Percentiles rank a stretch among this genome's conserved stretches.
phyloP scores from a whole-genome alignment of 2,329 filamentous ascomycete genomes.

The Dothidotthia symphoricarpi region DNA sequence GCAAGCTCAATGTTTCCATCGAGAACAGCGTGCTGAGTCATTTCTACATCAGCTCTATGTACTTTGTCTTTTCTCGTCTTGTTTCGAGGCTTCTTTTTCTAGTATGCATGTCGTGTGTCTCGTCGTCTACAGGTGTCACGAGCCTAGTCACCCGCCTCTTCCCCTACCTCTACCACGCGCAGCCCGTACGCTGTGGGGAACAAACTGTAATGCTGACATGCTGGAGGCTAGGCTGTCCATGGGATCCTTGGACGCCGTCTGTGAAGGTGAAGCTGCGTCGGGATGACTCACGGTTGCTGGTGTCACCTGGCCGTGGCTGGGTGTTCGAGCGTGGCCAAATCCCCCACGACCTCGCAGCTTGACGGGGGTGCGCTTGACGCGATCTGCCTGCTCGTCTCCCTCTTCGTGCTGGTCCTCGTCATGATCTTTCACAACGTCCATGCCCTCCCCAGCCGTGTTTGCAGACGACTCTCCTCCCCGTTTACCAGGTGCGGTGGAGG shows the following conservation, averaged over 20 bases:
- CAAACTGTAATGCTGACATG: slow-evolving; percentile 70
- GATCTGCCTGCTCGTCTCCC: slow-evolving; percentile 11
- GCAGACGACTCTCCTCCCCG: slow-evolving; percentile 20
- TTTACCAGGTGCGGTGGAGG: slow-evolving; percentile 6
- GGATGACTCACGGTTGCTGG: slow-evolving; percentile 1
- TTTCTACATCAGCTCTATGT: too few species aligned
- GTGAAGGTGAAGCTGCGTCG: slow-evolving; percentile 3
- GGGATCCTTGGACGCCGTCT: slow-evolving; percentile 44
- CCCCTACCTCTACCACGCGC: slow-evolving; percentile 22
- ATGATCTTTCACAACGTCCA: slow-evolving; percentile 25
- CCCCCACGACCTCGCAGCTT: slow-evolving; percentile 34
- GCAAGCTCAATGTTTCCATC: too few species aligned
- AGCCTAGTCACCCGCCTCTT: slow-evolving; percentile 13
- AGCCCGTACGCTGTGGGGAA: slow-evolving; percentile 52
- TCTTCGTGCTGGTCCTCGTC: slow-evolving; percentile 6
- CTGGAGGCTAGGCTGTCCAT: slow-evolving; percentile 65
- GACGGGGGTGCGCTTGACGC: slow-evolving; percentile 16
- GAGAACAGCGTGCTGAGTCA: too few species aligned
- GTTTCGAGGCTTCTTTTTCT: too few species aligned
- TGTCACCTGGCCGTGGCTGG: slow-evolving; percentile 2
- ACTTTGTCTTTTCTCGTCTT: too few species aligned
- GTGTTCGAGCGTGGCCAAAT: slow-evolving; percentile 23
- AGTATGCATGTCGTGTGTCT: too few species aligned
- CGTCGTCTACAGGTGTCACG: too few species aligned
- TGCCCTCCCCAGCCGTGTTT: slow-evolving; percentile 18